Base-by-base conservation (phyloP, 306 rosid species). In the Astragalus glycyphyllos region DNA sequence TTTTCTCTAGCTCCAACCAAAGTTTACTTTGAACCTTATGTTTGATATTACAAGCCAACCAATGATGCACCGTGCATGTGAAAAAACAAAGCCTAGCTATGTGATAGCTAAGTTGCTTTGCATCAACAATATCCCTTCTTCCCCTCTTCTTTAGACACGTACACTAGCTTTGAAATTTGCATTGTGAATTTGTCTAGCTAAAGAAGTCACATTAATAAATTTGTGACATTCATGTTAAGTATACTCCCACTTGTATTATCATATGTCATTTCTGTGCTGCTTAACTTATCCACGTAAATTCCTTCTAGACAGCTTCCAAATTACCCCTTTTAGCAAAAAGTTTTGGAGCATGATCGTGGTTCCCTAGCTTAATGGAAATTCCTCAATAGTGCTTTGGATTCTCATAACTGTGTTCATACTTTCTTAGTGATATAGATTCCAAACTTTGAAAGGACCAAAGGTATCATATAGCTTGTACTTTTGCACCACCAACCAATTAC, bases 311-410 rank as follows among this genome's bases (percentile, higher is more conserved):
- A 41, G 85, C 81, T 77, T 76, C 49, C 67, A 23, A 17, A 13
- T 78, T 76, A 6, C 84, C 82, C 12, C 48, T 58, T 83, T 64
- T 46, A 11, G 79, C 73, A 58, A 69, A 80, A 74, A 77, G 76
- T 42, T 69, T 77, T 11, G 2, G 71, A 54, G 44, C 64, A 73
- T 53, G 47, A 68, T 20, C 1, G 15, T 32, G 49, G 50, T 69
- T 82, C 74, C 71, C 57, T 51, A 48, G 72, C 15, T 69, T 14
- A 47, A 17, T 78, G 83, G 73, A 78, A 77, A 82, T 41, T 56
- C 85, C 46, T 61, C 20, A 13, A 37, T 35, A 34, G 7, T 80
- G 74, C 3, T 76, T 53, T 26, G 16, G 74, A 76, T 79, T 83
- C 84, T 57, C 12, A 11, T 14, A 38, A 53, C 12, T 42, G 66